phyloP scores from a whole-genome alignment of 1,284 basidiomycete species.

The Taiwanofungus camphoratus region DNA sequence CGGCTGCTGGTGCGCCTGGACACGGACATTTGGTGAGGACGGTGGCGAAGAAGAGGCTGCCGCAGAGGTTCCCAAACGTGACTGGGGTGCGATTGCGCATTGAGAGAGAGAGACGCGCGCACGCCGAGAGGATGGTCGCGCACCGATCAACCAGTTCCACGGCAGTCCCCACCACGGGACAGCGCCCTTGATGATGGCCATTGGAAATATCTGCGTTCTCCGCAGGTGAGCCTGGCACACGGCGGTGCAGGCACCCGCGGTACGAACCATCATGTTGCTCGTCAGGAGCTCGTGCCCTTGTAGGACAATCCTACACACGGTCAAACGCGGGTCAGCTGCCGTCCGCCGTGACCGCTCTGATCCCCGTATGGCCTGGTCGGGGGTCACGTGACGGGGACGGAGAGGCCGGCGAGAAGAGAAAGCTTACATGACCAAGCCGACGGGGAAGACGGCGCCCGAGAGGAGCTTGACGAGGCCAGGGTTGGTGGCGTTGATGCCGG shows the following conservation, averaged over 20 bases:
- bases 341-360: no score
- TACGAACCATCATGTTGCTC: constrained; percentile 67
- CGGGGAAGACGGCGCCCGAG: constrained; percentile 64
- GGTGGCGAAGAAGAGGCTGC: constrained; percentile 67
- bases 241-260: not conserved
- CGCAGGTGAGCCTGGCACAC: not conserved
- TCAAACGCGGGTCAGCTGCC: constrained; percentile 5
- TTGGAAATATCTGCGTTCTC: constrained; percentile 52
- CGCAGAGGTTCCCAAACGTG: constrained; percentile 65
- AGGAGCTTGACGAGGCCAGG: constrained; percentile 65
- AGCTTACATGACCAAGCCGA: constrained; percentile 67
- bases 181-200: constrained; percentile 54
- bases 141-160: constrained; percentile 65
- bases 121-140: constrained; percentile 13
- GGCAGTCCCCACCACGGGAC: constrained; percentile 66
- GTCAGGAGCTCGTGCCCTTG: constrained; percentile 67
- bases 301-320: constrained; percentile 55
- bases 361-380: no score
- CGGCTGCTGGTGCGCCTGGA: not conserved
- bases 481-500: constrained; percentile 42
- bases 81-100: constrained; percentile 32
- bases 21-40: constrained; percentile 59
- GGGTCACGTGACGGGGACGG: no score
- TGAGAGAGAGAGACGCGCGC: not conserved
- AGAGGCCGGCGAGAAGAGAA: not conserved